Percentiles rank a stretch among this genome's conserved stretches.
Conservation (phyloP, 2,329 filamentous ascomycete species). For the Simplicillium sp. region DNA sequence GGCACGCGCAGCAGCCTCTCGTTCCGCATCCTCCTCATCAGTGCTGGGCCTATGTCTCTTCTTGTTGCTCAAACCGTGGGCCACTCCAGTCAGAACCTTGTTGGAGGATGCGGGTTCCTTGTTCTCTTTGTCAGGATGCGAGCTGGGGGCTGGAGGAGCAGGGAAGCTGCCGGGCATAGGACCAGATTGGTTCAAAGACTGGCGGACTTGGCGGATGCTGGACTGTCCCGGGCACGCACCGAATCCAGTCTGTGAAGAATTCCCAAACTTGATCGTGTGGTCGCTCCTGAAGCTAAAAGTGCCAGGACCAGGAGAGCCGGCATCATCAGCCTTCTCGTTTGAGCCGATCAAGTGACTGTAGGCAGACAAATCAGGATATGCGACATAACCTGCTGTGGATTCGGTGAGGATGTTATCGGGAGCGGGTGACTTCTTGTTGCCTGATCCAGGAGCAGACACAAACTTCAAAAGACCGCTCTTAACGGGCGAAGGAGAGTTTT, state of each 20-base stretch:
- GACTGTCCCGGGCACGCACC: constrained; percentile 49
- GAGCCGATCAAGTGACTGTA: constrained; percentile 21
- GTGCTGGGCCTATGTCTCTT: constrained; percentile 51
- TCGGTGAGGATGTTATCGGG: constrained; percentile 17
- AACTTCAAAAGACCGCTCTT: constrained; percentile 38
- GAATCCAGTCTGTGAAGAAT: constrained; percentile 39
- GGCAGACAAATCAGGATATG: constrained; percentile 44
- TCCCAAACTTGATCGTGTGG: constrained; percentile 51
- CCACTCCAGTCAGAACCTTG: constrained; percentile 33
- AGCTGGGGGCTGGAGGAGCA: constrained; percentile 15
- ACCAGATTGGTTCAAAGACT: constrained; percentile 32
- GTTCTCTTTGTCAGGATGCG: constrained; percentile 46
- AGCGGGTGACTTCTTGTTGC: constrained; percentile 14
- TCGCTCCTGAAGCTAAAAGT: constrained; percentile 59
- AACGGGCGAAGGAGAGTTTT: constrained; percentile 47
- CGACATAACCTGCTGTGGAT: constrained; percentile 22
- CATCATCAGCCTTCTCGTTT: constrained; percentile 13
- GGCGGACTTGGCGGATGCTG: constrained; percentile 50
- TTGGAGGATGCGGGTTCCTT: constrained; percentile 25
- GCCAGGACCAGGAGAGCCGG: constrained; percentile 36
- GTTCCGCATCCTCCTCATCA: constrained; percentile 45
- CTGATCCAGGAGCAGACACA: constrained; percentile 18
- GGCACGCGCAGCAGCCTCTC: constrained; percentile 36
- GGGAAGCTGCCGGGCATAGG: constrained; percentile 51
- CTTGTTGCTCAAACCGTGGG: constrained; percentile 57